phyloP scores from a whole-genome alignment of 1,284 basidiomycete species.

The Athelia sp. region DNA sequence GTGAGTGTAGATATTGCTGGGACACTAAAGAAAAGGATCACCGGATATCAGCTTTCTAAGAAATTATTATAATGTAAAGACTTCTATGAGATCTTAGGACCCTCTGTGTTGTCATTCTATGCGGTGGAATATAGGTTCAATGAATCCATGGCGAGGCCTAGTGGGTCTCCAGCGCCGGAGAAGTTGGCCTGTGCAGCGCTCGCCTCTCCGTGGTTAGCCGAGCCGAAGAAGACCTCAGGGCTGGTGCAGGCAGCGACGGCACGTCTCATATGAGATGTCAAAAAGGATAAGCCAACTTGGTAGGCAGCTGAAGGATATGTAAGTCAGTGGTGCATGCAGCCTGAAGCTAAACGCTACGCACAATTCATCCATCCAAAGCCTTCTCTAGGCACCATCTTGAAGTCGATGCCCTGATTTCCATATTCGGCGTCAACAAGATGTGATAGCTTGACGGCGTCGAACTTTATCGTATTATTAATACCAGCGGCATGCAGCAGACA shows the following conservation, averaged over 20 bases:
- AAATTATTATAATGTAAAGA: background rate
- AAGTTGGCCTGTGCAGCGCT: slow-evolving; percentile 34
- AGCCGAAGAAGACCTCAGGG: slow-evolving; percentile 84
- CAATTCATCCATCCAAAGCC: slow-evolving; percentile 98
- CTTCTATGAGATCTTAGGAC: background rate
- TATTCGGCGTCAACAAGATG: slow-evolving; percentile 98
- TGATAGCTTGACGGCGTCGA: slow-evolving; percentile 92
- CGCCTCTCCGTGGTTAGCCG: slow-evolving; percentile 33
- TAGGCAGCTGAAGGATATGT: slow-evolving; percentile 64
- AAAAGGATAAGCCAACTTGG: slow-evolving; percentile 92
- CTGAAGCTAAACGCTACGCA: slow-evolving; percentile 26
- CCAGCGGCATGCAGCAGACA: slow-evolving; percentile 5
- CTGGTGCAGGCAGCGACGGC: slow-evolving; percentile 91
- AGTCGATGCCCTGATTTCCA: slow-evolving; percentile 97
- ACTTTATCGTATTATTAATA: slow-evolving; percentile 37
- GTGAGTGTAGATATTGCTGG: no score
- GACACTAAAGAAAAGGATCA: no score
- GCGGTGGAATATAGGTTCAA: slow-evolving; percentile 25
- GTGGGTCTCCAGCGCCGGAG: slow-evolving; percentile 48
- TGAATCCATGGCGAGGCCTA: slow-evolving; percentile 68
- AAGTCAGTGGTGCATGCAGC: slow-evolving; percentile 22
- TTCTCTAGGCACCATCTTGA: slow-evolving; percentile 93
- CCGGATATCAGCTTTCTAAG: no score
- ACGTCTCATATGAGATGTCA: slow-evolving; percentile 90
- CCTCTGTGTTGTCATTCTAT: background rate